Conservation (phyloP, 495 filamentous ascomycete genomes). For the Annulohypoxylon stygium region DNA sequence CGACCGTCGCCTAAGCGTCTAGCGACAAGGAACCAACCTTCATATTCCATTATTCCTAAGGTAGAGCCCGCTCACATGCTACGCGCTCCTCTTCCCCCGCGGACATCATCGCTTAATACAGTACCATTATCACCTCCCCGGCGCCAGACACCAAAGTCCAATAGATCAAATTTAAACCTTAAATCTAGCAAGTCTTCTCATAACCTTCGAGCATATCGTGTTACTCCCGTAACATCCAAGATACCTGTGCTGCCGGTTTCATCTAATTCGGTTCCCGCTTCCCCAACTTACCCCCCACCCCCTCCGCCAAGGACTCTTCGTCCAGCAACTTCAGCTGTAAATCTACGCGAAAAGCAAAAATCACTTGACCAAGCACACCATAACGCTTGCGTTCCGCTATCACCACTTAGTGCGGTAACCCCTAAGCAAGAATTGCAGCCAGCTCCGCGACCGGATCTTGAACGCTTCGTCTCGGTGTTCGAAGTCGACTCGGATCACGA, state of each 20-base stretch:
- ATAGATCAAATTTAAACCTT: constrained; percentile 36
- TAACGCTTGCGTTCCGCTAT: constrained; percentile 24
- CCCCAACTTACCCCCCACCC: constrained; percentile 45
- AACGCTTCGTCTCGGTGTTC: constrained; percentile 49
- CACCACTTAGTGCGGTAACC: constrained; percentile 24
- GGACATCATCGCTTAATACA: constrained; percentile 44
- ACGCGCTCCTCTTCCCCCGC: constrained; percentile 43
- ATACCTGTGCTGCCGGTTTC: constrained; percentile 12
- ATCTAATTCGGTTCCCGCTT: constrained; percentile 35
- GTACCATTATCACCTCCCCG: constrained; percentile 37
- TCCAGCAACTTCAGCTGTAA: constrained; percentile 39
- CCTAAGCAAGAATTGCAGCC: constrained; percentile 5
- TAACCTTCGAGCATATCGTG: constrained; percentile 15
- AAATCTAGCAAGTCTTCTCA: constrained; percentile 31
- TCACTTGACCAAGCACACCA: constrained; percentile 17
- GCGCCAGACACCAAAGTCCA: constrained; percentile 30
- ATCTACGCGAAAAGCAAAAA: constrained; percentile 34
- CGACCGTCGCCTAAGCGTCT: constrained; percentile 28
- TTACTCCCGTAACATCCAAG: constrained; percentile 1
- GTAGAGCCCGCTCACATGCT: constrained; percentile 15
- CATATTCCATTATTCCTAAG: constrained; percentile 49
- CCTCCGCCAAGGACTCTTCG: constrained; percentile 39
- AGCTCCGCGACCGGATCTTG: constrained; percentile 27
- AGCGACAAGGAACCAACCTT: constrained; percentile 22
- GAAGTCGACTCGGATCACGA: constrained; percentile 50